These are phyloP conservation scores for Kluyveromyces sp. DNA, from an alignment of 1,139 yeast species.

Conservation along the genomic window DNA sequence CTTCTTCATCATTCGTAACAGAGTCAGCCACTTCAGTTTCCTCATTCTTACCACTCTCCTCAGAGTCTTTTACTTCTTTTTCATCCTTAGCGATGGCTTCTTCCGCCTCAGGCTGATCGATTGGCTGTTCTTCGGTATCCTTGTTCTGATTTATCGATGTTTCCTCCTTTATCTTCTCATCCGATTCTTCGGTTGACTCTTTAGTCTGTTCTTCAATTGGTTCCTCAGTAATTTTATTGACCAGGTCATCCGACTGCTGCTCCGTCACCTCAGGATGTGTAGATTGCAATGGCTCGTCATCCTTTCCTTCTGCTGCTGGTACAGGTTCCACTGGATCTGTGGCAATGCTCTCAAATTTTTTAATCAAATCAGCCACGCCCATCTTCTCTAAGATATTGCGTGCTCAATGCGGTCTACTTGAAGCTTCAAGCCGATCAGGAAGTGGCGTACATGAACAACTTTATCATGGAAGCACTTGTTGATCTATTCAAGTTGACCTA, in stretches of 20 bases:
- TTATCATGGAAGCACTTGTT: not conserved
- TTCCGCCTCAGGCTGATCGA: conserved; percentile 16
- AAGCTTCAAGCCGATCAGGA: too few species aligned
- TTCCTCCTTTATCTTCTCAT: conserved; percentile 1
- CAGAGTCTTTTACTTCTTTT: not conserved
- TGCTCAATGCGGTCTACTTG: not conserved
- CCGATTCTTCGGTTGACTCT: conserved; percentile 7
- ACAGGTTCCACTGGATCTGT: conserved; percentile 5
- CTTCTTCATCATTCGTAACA: not conserved
- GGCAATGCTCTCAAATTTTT: conserved; percentile 31
- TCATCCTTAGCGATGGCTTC: conserved; percentile 8
- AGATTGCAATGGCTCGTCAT: not conserved
- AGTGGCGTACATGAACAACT: too few species aligned
- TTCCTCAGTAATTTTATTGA: conserved; percentile 7
- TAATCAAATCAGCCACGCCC: conserved; percentile 35
- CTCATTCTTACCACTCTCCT: not conserved
- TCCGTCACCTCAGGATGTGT: not conserved
- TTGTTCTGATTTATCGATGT: conserved; percentile 5
- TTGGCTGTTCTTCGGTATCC: conserved; percentile 5
- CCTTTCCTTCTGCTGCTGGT: not conserved
- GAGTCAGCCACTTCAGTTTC: not conserved
- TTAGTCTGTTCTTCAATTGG: conserved; percentile 5
- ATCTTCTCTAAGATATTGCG: conserved; percentile 12
- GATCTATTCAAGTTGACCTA: not conserved
- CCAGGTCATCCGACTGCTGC: conserved; percentile 3